These are phyloP conservation scores for Boletus chippewaensis DNA, from an alignment of 1,284 basidiomycete species.

Conservation along the genomic window DNA sequence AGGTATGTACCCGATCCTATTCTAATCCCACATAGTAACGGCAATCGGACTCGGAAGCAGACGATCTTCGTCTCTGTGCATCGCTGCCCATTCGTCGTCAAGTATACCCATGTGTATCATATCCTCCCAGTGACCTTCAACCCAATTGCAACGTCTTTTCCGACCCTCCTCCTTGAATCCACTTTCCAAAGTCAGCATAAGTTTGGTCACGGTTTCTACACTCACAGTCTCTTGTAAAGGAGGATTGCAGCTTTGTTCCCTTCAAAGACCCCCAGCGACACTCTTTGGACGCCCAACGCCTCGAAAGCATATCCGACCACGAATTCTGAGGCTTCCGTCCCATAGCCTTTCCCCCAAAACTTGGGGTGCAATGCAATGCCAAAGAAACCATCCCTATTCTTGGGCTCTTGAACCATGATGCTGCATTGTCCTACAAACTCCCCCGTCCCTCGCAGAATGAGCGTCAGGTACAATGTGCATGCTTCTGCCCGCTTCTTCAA, in stretches of 20 bases:
- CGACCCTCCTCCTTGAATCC: conserved; percentile 6
- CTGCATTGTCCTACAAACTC: conserved; percentile 29
- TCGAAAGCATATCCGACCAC: conserved; percentile 24
- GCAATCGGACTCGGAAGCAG: too few relatives aligned
- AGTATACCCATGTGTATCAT: not conserved
- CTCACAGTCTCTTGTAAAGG: conserved; percentile 23
- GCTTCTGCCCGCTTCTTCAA: conserved; percentile 23
- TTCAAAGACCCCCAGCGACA: conserved; percentile 16
- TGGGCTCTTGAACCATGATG: conserved; percentile 19
- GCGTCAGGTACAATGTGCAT: conserved; percentile 20
- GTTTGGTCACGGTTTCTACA: not conserved
- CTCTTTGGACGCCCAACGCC: conserved; percentile 20
- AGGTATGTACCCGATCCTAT: too few relatives aligned
- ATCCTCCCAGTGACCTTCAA: conserved; percentile 13
- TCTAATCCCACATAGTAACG: too few relatives aligned
- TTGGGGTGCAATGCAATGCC: conserved; percentile 16
- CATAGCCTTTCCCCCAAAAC: conserved; percentile 22
- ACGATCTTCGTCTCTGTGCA: not conserved
- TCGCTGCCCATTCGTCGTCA: conserved; percentile 7
- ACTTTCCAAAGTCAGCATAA: conserved; percentile 1
- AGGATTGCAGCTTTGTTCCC: conserved; percentile 17
- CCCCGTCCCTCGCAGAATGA: conserved; percentile 21
- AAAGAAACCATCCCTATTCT: conserved; percentile 21
- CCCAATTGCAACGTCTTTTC: conserved; percentile 11
- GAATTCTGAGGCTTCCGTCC: conserved; percentile 19